Base-by-base conservation (phyloP, 1,139 yeast genomes). In the Saccharomyces hybrid region DNA sequence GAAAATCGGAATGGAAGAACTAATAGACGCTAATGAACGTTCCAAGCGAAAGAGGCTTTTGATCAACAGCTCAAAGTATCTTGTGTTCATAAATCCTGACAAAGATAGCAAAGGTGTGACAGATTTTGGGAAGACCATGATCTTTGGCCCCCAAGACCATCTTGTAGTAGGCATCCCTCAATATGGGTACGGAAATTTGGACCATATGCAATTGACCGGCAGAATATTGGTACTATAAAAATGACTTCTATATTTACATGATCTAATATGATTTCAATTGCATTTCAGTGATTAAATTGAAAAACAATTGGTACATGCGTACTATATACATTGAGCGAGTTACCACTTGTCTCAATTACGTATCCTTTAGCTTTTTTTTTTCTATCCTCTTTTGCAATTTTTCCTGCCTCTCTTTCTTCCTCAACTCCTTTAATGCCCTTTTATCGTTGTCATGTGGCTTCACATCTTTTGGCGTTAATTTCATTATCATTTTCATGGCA, bases 131-230 rank as follows among this genome's bases (percentile, higher is more conserved):
- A 59, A 66, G 9, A 56, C 71, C 0, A 44, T 78, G 13, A 70
- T 64, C 5, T 26, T 51, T 3, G 64, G 64, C 1, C 61, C 62
- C 23, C 55, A 59, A 3, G 55, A 64, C 0, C 68, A 63, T 38
- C 44, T 80, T 28, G 66, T 75, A 7, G 68, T 78, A 5, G 82
- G 84, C 1, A 72, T 76, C 66, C 82, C 84, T 1, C 68, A 70
- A 46, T 76, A 65, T 57, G 77, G 79, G 7, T 64, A 65, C 31
- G 65, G 66, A 8, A 68, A 64, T 42, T 50, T 62, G 42, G 51
- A 57, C 5, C 47, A 50, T 3, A 16, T 54, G 26, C 60, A 59
- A 34, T 49, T 64, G 27, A 56, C 59, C 2, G 66, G 66, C 7
- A 55, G 53, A 20, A 46, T 61, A 8, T 11, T 59, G 25, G 47